Base-by-base conservation (phyloP, 345 rosid genomes). In the Aurinia saxatilis region DNA sequence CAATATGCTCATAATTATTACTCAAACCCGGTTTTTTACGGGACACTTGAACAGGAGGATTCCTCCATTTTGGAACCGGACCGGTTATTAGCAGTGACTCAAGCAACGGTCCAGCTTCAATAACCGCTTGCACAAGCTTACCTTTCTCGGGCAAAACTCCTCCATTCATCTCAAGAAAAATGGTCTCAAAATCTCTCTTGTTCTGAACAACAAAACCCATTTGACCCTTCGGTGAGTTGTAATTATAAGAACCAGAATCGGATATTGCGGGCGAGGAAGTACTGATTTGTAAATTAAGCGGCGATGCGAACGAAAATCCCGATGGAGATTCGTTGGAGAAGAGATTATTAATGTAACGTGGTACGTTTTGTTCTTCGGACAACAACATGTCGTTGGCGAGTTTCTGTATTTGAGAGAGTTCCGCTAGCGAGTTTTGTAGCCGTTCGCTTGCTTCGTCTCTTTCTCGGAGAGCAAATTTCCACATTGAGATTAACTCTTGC, bases 61-160 rank as follows among this genome's bases (percentile, higher is more conserved):
- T 81, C 65, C 48, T 39, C 86, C 82, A 79, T 56, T 25, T 72
- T 0, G 84, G 82, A 64, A 77, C 67, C 14, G 75, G 72, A 11
- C 84, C 76, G 0, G 72, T 52, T 7, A 75, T 16, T 38, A 77
- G 39, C 17, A 77, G 50, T 0, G 81, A 68, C 68, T 70, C 63
- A 37, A 84, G 71, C 40, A 79, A 76, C 1, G 75, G 74, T 6
- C 72, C 75, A 11, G 81, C 77, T 10, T 71, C 76, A 6, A 47
- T 63, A 12, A 79, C 77, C n/a, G 78, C 69, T 58, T 77, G 73
- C 65, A 67, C 17, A 30, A 81, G 74, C 48, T 68, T 77, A 37
- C 86, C 86, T 16, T 73, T 69, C 38, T 77, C 70, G 40, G 86
- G 86, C 29, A 77, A 57, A 5, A 57, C 7, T 57, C 68, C 73